These are phyloP conservation scores for Chytriomyces sp. DNA, from an alignment of 192 early-diverging fungal species.

Conservation along the genomic window DNA sequence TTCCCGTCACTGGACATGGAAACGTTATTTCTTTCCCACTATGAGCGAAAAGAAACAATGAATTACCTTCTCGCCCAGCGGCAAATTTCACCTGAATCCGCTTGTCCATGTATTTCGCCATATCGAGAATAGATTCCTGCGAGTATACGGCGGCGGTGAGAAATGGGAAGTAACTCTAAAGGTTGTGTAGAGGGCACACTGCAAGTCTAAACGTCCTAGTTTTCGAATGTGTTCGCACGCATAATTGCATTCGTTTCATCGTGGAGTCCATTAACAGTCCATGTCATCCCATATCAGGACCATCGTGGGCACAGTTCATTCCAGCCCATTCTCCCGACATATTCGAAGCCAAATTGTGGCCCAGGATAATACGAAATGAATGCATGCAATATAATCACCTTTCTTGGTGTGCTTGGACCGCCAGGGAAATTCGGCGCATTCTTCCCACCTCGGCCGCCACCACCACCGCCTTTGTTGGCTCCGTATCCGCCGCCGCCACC, in stretches of 20 bases:
- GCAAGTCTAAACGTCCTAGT: not conserved
- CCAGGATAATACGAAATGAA: too few relatives aligned
- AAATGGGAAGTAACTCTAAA: not conserved
- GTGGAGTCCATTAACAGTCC: too few relatives aligned
- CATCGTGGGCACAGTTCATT: too few relatives aligned
- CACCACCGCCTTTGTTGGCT: slow-evolving; percentile 51
- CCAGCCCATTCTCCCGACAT: too few relatives aligned
- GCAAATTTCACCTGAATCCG: slow-evolving; percentile 90
- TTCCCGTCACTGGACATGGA: slow-evolving; percentile 77
- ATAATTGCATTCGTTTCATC: slow-evolving; percentile 28
- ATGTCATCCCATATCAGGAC: too few relatives aligned
- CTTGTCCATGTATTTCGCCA: slow-evolving; percentile 92
- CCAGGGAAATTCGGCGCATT: slow-evolving; percentile 30
- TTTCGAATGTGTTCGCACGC: slow-evolving; percentile 44
- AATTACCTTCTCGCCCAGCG: slow-evolving; percentile 88
- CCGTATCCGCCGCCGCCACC: slow-evolving; percentile 55
- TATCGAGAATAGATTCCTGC: slow-evolving; percentile 90
- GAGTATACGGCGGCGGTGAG: slow-evolving; percentile 17
- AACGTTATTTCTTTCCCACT: not conserved
- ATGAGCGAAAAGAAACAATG: not conserved
- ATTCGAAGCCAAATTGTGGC: too few relatives aligned
- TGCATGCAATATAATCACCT: not conserved
- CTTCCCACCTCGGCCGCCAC: slow-evolving; percentile 57
- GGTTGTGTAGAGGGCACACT: slow-evolving; percentile 27
- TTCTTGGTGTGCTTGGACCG: slow-evolving; percentile 29